Conservation (phyloP, 768 basidiomycete genomes). For the Suillus placidus region DNA sequence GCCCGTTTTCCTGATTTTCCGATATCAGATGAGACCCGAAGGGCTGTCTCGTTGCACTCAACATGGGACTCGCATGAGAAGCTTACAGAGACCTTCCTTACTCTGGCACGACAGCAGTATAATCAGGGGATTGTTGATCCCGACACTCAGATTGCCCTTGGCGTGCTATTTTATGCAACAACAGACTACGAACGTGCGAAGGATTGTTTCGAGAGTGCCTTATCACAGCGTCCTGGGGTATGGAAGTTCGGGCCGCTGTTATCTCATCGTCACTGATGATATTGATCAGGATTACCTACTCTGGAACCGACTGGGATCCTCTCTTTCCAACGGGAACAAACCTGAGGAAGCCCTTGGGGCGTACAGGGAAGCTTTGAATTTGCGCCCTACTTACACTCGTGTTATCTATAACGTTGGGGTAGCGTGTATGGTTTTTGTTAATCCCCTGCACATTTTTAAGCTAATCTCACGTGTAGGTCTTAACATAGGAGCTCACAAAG, state of each 20-base stretch:
- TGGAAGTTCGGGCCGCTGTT: slow-evolving; percentile 17
- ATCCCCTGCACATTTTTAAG: slow-evolving; percentile 7
- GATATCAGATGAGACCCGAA: slow-evolving; percentile 57
- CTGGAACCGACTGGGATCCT: slow-evolving; percentile 96
- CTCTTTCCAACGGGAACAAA: slow-evolving; percentile 89
- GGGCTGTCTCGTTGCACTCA: slow-evolving; percentile 55
- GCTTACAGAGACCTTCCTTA: slow-evolving; percentile 82
- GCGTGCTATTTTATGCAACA: slow-evolving; percentile 90
- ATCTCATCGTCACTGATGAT: slow-evolving; percentile 1
- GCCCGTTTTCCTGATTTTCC: slow-evolving; percentile 62
- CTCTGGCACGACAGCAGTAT: slow-evolving; percentile 83
- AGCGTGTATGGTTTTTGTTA: slow-evolving; percentile 69
- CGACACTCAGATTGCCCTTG: slow-evolving; percentile 91
- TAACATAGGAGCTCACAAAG: slow-evolving; percentile 93
- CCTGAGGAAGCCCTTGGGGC: slow-evolving; percentile 92
- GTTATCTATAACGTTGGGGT: slow-evolving; percentile 99
- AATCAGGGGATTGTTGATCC: slow-evolving; percentile 72
- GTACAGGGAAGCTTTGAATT: slow-evolving; percentile 85
- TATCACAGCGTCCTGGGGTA: slow-evolving; percentile 76
- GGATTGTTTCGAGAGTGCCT: slow-evolving; percentile 92
- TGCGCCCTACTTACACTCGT: slow-evolving; percentile 94
- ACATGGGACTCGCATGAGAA: slow-evolving; percentile 83
- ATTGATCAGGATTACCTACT: slow-evolving; percentile 76
- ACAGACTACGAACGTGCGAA: slow-evolving; percentile 85
- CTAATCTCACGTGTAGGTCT: slow-evolving; percentile 57